Evolutionary conservation across 257 asterid genomes (phyloP).

Genomic region (Gentiana straminea): DNA sequence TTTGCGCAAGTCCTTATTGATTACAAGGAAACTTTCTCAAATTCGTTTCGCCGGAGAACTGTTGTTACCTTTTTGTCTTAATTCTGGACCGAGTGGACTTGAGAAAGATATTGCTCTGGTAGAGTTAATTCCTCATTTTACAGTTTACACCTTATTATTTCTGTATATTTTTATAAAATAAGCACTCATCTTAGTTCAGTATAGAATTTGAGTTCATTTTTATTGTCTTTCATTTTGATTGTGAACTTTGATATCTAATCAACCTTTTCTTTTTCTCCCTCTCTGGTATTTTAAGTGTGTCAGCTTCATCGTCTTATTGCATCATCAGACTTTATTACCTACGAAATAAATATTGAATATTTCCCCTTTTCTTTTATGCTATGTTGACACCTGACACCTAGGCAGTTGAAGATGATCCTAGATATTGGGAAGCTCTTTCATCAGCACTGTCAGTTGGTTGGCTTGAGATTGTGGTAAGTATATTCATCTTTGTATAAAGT

Average conservation of each 20-base stretch:
- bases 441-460: constrained; percentile 94
- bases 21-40: too few relatives aligned
- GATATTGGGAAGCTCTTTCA: constrained; percentile 81
- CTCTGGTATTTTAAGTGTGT: not conserved
- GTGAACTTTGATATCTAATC: not conserved
- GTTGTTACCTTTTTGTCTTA: too few relatives aligned
- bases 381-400: constrained; percentile 14
- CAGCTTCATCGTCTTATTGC: not conserved
- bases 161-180: too few relatives aligned
- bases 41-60: too few relatives aligned
- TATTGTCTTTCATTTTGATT: not conserved
- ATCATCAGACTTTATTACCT: not conserved
- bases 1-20: too few relatives aligned
- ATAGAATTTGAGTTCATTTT: too few relatives aligned
- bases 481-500: not conserved
- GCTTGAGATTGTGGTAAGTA: constrained; percentile 79
- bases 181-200: too few relatives aligned
- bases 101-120: too few relatives aligned
- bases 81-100: too few relatives aligned
- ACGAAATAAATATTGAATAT: not conserved
- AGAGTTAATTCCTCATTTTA: too few relatives aligned
- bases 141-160: too few relatives aligned
- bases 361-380: not conserved
- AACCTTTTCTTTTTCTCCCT: not conserved
- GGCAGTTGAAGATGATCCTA: constrained; percentile 82